Evolutionary conservation across 1,284 basidiomycete genomes (phyloP), one percentile per base, ranked within the genome.

Genomic region (Phlebopus sp.): DNA sequence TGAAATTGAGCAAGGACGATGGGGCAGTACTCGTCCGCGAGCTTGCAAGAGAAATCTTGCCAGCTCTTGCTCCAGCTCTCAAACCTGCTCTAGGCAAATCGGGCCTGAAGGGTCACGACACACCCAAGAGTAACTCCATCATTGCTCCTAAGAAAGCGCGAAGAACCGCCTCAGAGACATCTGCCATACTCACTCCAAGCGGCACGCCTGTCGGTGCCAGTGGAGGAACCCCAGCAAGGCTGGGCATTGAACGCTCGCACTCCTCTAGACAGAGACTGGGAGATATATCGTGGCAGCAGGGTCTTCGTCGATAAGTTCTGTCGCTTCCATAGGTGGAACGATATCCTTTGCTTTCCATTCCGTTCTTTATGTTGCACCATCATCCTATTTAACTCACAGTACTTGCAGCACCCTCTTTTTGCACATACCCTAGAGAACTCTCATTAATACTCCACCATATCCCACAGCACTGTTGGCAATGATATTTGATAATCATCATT

Each of bases 11-110:
- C 59, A 77, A 82, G 54, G 82, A 86, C 41, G 94, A 97, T 62
- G 84, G 82, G 10, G 92, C 94, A 0, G 87, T 97, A 17, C 77
- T 97, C 17, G 92, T 96, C n/a, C 76, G 90, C 50, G 90, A 96
- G 67, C 68, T 94, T 39, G 90, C 92, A 14, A 79, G 86, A 57
- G 89, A 91, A 66, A 88, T 93, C 57, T 72, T 87, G 19, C 89
- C 89, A 0, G 77, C 81, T 0, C 73, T 90, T 37, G 77, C 78
- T 27, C 86, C 86, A 10, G 86, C 76, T 5, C 66, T 88, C 55
- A 81, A 73, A 58, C 82, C 83, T 5, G 67, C 68, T 2, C 59
- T 54, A 4, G 59, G 66, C 18, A 72, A 71, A 55, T 51, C 59
- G 8, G 61, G 63, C 42, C 48, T 62, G 55, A 72, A 57, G 52